phyloP scores from a whole-genome alignment of 2,329 filamentous ascomycete species.

The Cryphonectria radicalis region DNA sequence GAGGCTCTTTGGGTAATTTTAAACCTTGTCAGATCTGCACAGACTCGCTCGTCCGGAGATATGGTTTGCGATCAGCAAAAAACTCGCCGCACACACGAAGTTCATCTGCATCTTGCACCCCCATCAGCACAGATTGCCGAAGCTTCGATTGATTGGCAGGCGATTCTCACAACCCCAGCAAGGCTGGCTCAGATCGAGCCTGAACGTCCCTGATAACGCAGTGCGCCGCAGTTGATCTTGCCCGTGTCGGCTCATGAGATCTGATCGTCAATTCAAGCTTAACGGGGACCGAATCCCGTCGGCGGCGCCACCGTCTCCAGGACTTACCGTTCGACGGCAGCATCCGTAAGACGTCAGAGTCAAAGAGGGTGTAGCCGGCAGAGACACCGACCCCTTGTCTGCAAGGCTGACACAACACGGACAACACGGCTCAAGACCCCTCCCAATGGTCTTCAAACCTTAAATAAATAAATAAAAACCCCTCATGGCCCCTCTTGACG shows the following conservation, averaged over 20 bases:
- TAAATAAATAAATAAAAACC: not conserved
- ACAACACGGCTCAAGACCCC: not conserved
- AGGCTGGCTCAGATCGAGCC: not conserved
- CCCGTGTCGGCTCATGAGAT: conserved; percentile 2
- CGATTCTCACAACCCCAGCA: not conserved
- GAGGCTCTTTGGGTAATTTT: not conserved
- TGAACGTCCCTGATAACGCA: not conserved
- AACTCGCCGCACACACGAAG: not conserved
- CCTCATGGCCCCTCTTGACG: not conserved
- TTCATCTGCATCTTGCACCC: not conserved
- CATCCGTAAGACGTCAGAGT: not conserved
- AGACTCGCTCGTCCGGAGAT: not conserved
- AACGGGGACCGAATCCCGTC: conserved; percentile 1
- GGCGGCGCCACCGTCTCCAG: conserved; percentile 1
- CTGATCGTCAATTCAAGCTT: conserved; percentile 22
- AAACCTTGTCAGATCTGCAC: not conserved
- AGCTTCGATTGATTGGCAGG: not conserved
- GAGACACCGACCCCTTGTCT: not conserved
- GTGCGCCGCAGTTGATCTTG: conserved; percentile 14
- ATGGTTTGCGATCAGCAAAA: not conserved
- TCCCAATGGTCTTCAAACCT: not conserved
- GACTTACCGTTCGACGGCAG: not conserved
- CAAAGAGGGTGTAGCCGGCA: not conserved
- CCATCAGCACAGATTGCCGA: conserved; percentile 1
- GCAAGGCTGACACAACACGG: not conserved